Percentiles rank a stretch among this genome's conserved stretches.
phyloP scores from a whole-genome alignment of 257 asterid species.

The Fraxinus americana region DNA sequence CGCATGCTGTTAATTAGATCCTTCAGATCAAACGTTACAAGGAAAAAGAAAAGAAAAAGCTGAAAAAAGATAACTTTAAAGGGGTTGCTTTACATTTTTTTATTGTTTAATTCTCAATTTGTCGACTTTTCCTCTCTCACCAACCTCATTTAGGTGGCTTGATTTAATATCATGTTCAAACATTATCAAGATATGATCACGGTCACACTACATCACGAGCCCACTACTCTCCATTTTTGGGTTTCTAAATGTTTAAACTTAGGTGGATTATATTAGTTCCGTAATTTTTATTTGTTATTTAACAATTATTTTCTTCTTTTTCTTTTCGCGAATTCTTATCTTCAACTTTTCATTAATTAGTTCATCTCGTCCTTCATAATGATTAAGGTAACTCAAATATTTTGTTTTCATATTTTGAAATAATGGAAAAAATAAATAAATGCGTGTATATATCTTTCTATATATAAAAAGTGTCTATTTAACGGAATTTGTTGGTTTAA shows the following conservation, averaged over 20 bases:
- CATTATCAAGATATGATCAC: neutral
- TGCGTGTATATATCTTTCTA: too few species aligned
- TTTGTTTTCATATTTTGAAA: too few species aligned
- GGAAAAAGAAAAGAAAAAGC: neutral
- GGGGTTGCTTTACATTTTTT: neutral
- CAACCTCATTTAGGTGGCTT: neutral
- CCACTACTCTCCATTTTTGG: neutral
- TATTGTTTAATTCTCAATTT: neutral
- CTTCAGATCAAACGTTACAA: neutral
- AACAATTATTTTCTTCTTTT: too few species aligned
- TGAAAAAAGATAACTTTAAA: neutral
- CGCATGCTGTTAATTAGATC: neutral
- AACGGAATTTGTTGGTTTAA: too few species aligned
- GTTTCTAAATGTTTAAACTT: neutral
- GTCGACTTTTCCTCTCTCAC: neutral
- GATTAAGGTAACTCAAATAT: too few species aligned
- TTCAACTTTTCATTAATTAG: too few species aligned
- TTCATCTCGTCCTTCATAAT: too few species aligned
- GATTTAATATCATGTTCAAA: neutral
- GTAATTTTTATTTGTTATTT: too few species aligned
- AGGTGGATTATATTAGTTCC: too few species aligned
- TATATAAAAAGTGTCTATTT: too few species aligned
- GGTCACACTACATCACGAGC: conserved; percentile 8
- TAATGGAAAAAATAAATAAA: too few species aligned
- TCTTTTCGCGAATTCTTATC: too few species aligned